Evolutionary conservation across 192 early-diverging fungal species (phyloP).

Genomic region (Backusella australiensis): DNA sequence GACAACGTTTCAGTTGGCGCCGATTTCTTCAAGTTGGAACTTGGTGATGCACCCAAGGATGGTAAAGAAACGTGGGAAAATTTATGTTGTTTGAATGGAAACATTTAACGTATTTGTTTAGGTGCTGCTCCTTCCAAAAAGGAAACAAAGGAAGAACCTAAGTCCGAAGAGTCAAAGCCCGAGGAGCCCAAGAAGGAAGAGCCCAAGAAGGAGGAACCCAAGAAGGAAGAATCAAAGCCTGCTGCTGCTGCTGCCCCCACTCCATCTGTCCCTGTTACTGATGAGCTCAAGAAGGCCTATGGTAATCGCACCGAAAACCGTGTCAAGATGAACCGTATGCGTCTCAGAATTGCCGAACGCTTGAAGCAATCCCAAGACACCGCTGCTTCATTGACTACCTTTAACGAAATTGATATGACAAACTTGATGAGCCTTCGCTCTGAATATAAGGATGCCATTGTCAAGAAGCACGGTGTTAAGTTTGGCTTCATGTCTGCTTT

Average conservation of each 20-base stretch:
- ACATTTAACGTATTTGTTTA: slow-evolving; percentile 5
- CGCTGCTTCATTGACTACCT: slow-evolving; percentile 96
- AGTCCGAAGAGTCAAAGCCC: slow-evolving; percentile 33
- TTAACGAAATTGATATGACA: slow-evolving; percentile 99
- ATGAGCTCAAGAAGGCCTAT: slow-evolving; percentile 7
- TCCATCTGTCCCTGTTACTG: not conserved
- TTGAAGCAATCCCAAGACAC: slow-evolving; percentile 97
- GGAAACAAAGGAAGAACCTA: slow-evolving; percentile 34
- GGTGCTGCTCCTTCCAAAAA: slow-evolving; percentile 23
- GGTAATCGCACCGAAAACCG: slow-evolving; percentile 36
- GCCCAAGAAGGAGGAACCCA: slow-evolving; percentile 35
- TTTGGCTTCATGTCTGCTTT: slow-evolving; percentile 99
- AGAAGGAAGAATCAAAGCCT: slow-evolving; percentile 30
- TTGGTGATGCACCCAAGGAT: slow-evolving; percentile 63
- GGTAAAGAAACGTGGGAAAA: slow-evolving; percentile 32
- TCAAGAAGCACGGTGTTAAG: slow-evolving; percentile 95
- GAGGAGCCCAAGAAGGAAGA: slow-evolving; percentile 43
- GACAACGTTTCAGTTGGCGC: slow-evolving; percentile 54
- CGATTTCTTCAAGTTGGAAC: slow-evolving; percentile 92
- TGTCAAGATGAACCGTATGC: slow-evolving; percentile 98
- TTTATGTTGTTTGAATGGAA: not conserved
- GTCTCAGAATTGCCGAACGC: slow-evolving; percentile 87
- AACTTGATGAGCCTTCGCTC: slow-evolving; percentile 89
- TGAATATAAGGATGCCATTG: slow-evolving; percentile 90
- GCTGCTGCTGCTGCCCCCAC: slow-evolving; percentile 38